Evolutionary conservation across 306 rosid species (phyloP), one percentile per base, ranked within the genome.

Genomic region (Castanea mollissima): DNA sequence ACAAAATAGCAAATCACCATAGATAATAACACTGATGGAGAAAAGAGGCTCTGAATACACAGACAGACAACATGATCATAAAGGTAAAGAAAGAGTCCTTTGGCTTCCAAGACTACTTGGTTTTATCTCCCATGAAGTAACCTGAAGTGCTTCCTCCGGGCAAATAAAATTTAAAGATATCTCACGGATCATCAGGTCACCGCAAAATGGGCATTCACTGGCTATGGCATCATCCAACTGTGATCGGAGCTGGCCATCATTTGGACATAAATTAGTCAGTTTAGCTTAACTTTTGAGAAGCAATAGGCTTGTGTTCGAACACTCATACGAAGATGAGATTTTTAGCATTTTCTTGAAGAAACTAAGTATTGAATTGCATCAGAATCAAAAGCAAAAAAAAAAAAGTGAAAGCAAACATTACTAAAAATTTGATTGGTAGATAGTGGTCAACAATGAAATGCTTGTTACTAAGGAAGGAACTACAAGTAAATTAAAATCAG

Each of bases 181-280:
- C 90, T 95, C 98, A n/a, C 90, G 84, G 73, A 95, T 91, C 97
- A 92, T 95, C 83, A 95, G 69, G 75, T 90, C 96, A 4, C 99
- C 98, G 63, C 98, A 95, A 86, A 92, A 95, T 31, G 99, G 98
- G 87, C 99, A 95, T 81, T 92, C 98, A 69, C 96, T 89, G 4
- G 99, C 99, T 82, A 93, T 84, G 54, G 97, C 96, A 78, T 95
- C 99, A 38, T 95, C 99, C 87, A 95, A 75, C 88, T 95, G 97
- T 14, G 93, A 88, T 44, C 98, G 98, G 27, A 93, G 97, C 96
- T 95, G 96, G 77, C 49, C 76, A 77, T 71, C 68, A 78, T 69
- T 70, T 73, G 76, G 18, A 77, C 55, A 79, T 31, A 29, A 74
- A 63, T 5, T 55, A 8, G 63, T 75, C 8, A 25, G 79, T 70